Evolutionary conservation across 768 basidiomycete genomes (phyloP), one percentile per base, ranked within the genome.

Genomic region (Boletus vinaceobasis): DNA sequence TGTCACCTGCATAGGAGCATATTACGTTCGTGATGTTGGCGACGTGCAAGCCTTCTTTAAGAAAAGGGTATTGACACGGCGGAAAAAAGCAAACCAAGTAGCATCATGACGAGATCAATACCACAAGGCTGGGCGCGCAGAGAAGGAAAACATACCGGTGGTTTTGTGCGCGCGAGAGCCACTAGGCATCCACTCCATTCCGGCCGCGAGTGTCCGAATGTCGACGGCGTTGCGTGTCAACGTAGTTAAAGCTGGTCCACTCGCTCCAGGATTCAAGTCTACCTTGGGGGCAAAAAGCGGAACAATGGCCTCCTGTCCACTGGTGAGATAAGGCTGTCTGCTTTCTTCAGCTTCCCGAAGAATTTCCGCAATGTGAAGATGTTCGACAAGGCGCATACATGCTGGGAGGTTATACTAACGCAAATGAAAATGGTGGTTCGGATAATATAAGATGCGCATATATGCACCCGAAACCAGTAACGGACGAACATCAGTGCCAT

Each of bases 351-450:
- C 82, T 52, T 83, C 84, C 10, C 85, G 79, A 1, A 91, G 74
- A 14, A 90, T 80, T 64, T 91, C 89, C 7, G 80, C 79, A 27
- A 82, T 77, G 63, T 90, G 85, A 1, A 87, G 79, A 4, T 85
- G 84, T 65, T 90, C 88, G 15, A 90, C 67, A 32, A 90, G 75
- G 19, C 88, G 82, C 69, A 91, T 74, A 63, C 87, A 89, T 5
- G 86, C 82, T 0, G 89, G 86, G 17, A 90, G 74, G 63, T 88
- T 85, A 61, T 88, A 89, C 86, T 89, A 50, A 32, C 37, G 15
- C 15, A 7, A 21, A 38, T 4, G 26, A 31, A 44, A 14, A 48
- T 29, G 17, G 17, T 23, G 17, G 6, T 37, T 36, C n/a, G 4
- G 29, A 46, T 27, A 7, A 37, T 3, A 37, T 10, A 38, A 17